Evolutionary conservation across 2,329 filamentous ascomycete genomes (phyloP), one percentile per base, ranked within the genome.

Genomic region (Sporothrix euskadiensis): DNA sequence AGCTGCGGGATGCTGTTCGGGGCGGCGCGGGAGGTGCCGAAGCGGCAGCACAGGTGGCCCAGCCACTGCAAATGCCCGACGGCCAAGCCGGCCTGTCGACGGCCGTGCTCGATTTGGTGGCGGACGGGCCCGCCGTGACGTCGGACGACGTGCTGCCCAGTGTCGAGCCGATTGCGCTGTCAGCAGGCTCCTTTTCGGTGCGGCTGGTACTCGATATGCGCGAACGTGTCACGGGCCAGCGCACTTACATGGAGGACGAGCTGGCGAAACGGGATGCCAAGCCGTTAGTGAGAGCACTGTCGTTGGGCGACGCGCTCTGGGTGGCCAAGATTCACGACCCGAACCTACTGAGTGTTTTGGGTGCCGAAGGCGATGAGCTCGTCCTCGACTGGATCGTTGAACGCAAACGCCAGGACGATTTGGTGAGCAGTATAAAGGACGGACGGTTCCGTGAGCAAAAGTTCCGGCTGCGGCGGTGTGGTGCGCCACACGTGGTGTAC

Each of bases 401-500:
- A 81, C 87, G 93, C 75, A 96, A 96, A 79, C 86, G 93, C 9
- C 86, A 94, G 0, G 92, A 95, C 78, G 93, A 96, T 79, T 83
- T 96, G 65, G 86, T 95, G n/a, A 84, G 87, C 69, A 94, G 91
- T 75, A 93, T 96, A 82, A 94, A 92, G 80, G 93, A 95, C 75
- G 92, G 92, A 0, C 89, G 93, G 2, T 95, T 94, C 77, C 91
- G 91, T 77, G 93, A 96, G 80, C 93, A 96, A 79, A 95, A 96
- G 79, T 95, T 94, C 79, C 90, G 93, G 0, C 85, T 95, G 12
- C 87, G 88, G 72, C 89, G 89, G 70, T 92, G 89, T 0, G 92
- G 92, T 0, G 85, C 93, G n/a, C 88, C 88, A 73, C 92, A 94
- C 77, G 90, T 94, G 16, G 86, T 93, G 52, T 96, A 95, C 78